Evolutionary conservation across 176 grass and related monocot genomes (phyloP).

Genomic region (Musa troglodytarum): DNA sequence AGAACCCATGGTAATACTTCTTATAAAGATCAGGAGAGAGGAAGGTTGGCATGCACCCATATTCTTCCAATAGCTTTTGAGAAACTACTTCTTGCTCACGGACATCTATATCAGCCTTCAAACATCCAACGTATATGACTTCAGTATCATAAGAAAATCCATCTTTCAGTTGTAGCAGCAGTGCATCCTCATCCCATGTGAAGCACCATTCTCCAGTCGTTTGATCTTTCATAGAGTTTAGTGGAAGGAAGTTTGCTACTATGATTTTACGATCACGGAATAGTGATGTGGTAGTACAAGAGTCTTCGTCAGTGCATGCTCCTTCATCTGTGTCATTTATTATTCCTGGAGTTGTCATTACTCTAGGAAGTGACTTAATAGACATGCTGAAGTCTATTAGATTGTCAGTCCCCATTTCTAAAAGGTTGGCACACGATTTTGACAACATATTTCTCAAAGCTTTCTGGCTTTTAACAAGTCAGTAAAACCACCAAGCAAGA

Average conservation of each 20-base stretch:
- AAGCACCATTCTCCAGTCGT: slow-evolving; percentile 55
- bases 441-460: slow-evolving; percentile 42
- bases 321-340: slow-evolving; percentile 66
- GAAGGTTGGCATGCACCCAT: slow-evolving; percentile 68
- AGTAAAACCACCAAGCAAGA: not conserved
- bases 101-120: slow-evolving; percentile 67
- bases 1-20: slow-evolving; percentile 90
- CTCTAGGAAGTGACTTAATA: slow-evolving; percentile 42
- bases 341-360: slow-evolving; percentile 45
- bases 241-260: slow-evolving; percentile 84
- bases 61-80: slow-evolving; percentile 54
- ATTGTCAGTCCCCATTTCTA: slow-evolving; percentile 41
- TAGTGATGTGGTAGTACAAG: slow-evolving; percentile 31
- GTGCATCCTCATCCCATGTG: slow-evolving; percentile 62
- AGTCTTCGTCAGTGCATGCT: slow-evolving; percentile 46
- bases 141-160: slow-evolving; percentile 59
- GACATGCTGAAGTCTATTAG: slow-evolving; percentile 43
- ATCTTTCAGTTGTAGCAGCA: slow-evolving; percentile 80
- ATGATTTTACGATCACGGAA: slow-evolving; percentile 63
- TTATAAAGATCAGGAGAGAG: slow-evolving; percentile 45
- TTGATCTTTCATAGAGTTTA: slow-evolving; percentile 64
- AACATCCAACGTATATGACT: slow-evolving; percentile 70
- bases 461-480: not conserved
- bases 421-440: slow-evolving; percentile 76
- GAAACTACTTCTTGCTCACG: slow-evolving; percentile 59